Percentiles rank a stretch among this genome's conserved stretches.
Conservation (phyloP, 1,139 yeast species). For the Geotrichum aggregatum region DNA sequence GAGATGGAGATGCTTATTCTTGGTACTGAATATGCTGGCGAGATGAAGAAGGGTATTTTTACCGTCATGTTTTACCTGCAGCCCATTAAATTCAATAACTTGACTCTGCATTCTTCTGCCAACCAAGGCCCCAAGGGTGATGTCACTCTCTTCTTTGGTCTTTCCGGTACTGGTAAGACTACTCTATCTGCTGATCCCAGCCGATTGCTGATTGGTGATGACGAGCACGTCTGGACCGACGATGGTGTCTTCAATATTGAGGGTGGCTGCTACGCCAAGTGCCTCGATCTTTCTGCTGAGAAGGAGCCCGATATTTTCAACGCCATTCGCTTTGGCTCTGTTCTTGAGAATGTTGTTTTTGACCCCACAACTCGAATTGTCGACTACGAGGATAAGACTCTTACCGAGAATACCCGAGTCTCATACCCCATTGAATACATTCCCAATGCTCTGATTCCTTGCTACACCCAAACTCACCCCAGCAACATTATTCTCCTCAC, state of each 20-base stretch:
- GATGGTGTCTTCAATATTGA: constrained; percentile 97
- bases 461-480: constrained; percentile 86
- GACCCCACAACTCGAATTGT: constrained; percentile 76
- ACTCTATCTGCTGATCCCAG: constrained; percentile 95
- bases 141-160: constrained; percentile 92
- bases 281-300: constrained; percentile 83
- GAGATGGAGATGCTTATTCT: constrained; percentile 98
- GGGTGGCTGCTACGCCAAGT: constrained; percentile 99
- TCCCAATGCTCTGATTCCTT: constrained; percentile 94
- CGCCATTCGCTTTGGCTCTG: constrained; percentile 91
- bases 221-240: constrained; percentile 99
- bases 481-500: constrained; percentile 87
- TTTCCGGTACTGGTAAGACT: constrained; percentile 98
- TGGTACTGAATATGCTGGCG: constrained; percentile 99
- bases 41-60: constrained; percentile 98
- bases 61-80: constrained; percentile 97
- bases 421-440: constrained; percentile 97
- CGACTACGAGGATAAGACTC: constrained; percentile 73
- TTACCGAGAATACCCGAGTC: constrained; percentile 95
- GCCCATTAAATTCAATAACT: constrained; percentile 90
- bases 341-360: constrained; percentile 89
- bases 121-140: constrained; percentile 82
- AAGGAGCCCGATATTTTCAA: constrained; percentile 97
- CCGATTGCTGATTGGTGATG: constrained; percentile 94
- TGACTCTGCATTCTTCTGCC: constrained; percentile 92